phyloP scores from a whole-genome alignment of 306 rosid genomes.

The Glycine latifolia region DNA sequence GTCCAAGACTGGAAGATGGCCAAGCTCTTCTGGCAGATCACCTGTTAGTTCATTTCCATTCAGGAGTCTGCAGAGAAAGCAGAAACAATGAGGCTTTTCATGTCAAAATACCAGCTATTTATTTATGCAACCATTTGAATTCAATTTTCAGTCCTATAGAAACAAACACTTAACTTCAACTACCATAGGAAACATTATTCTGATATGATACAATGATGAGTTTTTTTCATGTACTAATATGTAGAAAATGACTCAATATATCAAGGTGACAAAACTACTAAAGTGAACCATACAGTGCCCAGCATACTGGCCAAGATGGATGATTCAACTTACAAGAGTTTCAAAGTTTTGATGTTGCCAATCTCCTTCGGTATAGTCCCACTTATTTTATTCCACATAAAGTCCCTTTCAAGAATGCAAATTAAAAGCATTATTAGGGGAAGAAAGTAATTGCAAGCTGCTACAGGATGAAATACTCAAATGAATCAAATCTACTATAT shows the following conservation, averaged over 20 bases:
- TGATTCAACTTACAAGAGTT: conserved; percentile 73
- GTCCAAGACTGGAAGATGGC: conserved; percentile 64
- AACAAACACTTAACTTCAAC: conserved; percentile 16
- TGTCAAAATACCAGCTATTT: conserved; percentile 10
- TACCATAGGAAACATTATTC: conserved; percentile 11
- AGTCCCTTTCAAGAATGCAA: conserved; percentile 65
- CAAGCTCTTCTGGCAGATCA: conserved; percentile 78
- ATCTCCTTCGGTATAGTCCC: conserved; percentile 90
- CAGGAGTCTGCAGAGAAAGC: conserved; percentile 69
- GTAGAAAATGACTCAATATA: conserved; percentile 15
- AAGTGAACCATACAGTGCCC: neutral
- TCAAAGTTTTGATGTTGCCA: conserved; percentile 73
- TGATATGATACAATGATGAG: neutral
- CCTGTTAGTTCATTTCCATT: conserved; percentile 81
- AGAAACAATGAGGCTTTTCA: conserved; percentile 11
- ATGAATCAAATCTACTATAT: conserved; percentile 28
- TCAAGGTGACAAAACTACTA: neutral
- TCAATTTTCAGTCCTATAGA: neutral
- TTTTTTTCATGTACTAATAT: neutral
- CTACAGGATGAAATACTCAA: conserved; percentile 29
- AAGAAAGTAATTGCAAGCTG: conserved; percentile 34
- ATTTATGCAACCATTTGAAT: conserved; percentile 15
- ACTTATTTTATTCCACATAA: conserved; percentile 86
- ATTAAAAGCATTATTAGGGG: conserved; percentile 42
- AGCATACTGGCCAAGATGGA: neutral